Evolutionary conservation across 2,329 filamentous ascomycete genomes (phyloP), one percentile per base, ranked within the genome.

Genomic region (Aciculosporium take): DNA sequence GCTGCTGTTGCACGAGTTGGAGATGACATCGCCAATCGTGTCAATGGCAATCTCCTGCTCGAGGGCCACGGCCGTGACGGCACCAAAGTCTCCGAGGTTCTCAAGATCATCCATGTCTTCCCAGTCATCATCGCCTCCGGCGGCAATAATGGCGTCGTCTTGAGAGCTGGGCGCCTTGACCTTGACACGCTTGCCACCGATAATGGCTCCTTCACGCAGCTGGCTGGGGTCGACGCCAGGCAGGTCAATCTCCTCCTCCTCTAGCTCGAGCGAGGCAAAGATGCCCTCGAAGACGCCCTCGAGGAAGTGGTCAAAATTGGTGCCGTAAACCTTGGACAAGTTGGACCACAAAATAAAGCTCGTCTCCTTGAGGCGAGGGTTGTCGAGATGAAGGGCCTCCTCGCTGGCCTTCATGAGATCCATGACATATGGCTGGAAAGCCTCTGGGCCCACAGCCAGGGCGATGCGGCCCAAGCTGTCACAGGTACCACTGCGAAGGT

Each of bases 11-110:
- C 85, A 87, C 37, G 85, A 85, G 67, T 93, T 81, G 36, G 84
- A 81, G 54, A 96, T 81, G 47, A 98, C 78, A 56, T 98, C 91
- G 49, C 88, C 91, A 28, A 95, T 74, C 5, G 95, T 88, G 61
- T 98, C 91, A 34, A 94, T 78, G 29, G 91, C 89, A 53, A 96
- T 93, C 64, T 98, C 91, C 66, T 96, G 95, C 71, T 96, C 91
- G 53, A 94, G 76, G 20, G 89, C 86, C 42, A 95, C 76, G 40
- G 87, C 86, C 21, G 86, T 93, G 47, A 93, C 84, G 39, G 85
- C 85, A 44, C 78, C 80, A 37, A 93, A 87, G 46, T 87, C 84
- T 44, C 86, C 84, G 33, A 89, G 83, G 29, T 86, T 81, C 44
- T 86, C 84, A 37, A 89, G 83, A 30, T 87, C 81, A 35, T 87